A percentile compares a stretch with the other conserved stretches of the same genome.
Conservation (phyloP, 2,329 filamentous ascomycete genomes). For the Shiraia sp. region DNA sequence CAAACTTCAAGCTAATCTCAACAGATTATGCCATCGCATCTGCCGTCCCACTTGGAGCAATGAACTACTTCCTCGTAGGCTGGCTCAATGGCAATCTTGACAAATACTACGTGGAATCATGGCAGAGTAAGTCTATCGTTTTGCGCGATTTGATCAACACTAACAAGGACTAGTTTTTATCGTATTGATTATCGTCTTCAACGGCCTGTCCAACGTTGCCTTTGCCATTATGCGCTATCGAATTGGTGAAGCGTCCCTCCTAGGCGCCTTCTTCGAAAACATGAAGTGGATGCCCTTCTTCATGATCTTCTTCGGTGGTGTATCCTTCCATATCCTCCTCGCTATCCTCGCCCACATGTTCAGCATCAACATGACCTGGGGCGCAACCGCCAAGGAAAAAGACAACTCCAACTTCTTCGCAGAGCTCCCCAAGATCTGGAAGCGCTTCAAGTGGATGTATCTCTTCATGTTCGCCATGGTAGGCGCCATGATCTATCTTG, state of each 20-base stretch:
- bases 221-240: conserved; percentile 66
- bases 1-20: not conserved
- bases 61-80: conserved; percentile 72
- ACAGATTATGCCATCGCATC: conserved; percentile 67
- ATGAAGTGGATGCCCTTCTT: conserved; percentile 67
- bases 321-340: conserved; percentile 78
- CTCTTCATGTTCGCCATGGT: conserved; percentile 66
- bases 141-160: no score
- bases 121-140: no score
- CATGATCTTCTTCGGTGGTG: conserved; percentile 78
- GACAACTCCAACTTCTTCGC: conserved; percentile 85
- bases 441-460: conserved; percentile 70
- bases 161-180: conserved; percentile 60
- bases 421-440: conserved; percentile 77
- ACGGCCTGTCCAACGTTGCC: conserved; percentile 60
- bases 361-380: conserved; percentile 83
- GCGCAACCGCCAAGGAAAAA: conserved; percentile 78
- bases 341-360: conserved; percentile 82
- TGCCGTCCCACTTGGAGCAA: conserved; percentile 64
- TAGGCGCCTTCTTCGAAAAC: conserved; percentile 58
- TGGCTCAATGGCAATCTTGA: conserved; percentile 75
- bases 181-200: conserved; percentile 66
- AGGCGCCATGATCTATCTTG: conserved; percentile 67
- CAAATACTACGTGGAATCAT: conserved; percentile 76
- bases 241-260: conserved; percentile 56